phyloP scores from a whole-genome alignment of 2,329 filamentous ascomycete genomes.

The Exophiala alcalophila region DNA sequence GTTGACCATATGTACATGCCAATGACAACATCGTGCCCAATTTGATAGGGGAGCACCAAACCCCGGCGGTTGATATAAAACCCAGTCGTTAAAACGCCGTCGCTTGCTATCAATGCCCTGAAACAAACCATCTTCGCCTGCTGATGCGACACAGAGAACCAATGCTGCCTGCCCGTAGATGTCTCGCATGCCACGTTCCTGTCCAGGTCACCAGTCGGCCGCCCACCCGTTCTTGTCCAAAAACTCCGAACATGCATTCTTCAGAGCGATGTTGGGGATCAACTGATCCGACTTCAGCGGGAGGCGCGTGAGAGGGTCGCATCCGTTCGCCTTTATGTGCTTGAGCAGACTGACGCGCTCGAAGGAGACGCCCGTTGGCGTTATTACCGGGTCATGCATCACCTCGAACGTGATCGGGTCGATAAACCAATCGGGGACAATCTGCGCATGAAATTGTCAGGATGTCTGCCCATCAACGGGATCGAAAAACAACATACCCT shows the following conservation, averaged over 20 bases:
- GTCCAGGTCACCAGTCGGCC: slow-evolving; percentile 92
- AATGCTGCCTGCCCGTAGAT: too few relatives aligned
- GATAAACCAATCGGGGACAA: slow-evolving; percentile 49
- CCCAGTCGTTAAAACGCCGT: too few relatives aligned
- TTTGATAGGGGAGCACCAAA: too few relatives aligned
- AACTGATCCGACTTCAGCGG: slow-evolving; percentile 67
- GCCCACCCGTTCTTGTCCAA: slow-evolving; percentile 86
- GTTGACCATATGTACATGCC: too few relatives aligned
- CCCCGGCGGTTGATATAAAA: too few relatives aligned
- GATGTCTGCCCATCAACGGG: slow-evolving; percentile 1
- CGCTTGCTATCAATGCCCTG: too few relatives aligned
- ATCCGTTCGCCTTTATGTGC: slow-evolving; percentile 70
- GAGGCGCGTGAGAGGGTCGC: slow-evolving; percentile 81
- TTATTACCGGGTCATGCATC: slow-evolving; percentile 52
- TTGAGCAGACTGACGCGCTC: slow-evolving; percentile 82
- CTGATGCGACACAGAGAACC: too few relatives aligned
- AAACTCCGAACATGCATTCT: slow-evolving; percentile 80
- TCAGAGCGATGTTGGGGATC: slow-evolving; percentile 76
- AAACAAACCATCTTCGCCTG: too few relatives aligned
- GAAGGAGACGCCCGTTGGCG: slow-evolving; percentile 82
- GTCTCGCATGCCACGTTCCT: too few relatives aligned
- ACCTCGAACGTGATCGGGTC: slow-evolving; percentile 51
- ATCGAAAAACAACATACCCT: slow-evolving; percentile 35
- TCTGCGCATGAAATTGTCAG: slow-evolving; percentile 30
- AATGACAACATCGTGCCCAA: too few relatives aligned